Conservation (phyloP, 2,329 filamentous ascomycete species). For the Verruconis gallopava region DNA sequence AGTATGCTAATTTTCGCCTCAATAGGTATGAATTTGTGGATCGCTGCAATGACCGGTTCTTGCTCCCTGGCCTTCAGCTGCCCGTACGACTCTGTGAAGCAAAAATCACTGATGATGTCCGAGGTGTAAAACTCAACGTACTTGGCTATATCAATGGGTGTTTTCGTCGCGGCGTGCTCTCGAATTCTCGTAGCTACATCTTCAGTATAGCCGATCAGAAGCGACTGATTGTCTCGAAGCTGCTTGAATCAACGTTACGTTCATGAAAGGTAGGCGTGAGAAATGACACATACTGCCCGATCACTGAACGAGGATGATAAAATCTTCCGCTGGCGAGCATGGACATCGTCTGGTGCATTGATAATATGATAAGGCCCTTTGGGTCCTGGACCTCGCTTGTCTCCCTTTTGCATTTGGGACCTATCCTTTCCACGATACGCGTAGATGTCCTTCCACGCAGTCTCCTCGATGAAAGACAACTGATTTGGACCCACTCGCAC, state of each 20-base stretch:
- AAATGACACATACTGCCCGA: constrained; percentile 15
- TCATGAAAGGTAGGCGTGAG: background rate
- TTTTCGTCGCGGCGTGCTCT: background rate
- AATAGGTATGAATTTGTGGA: too few species aligned
- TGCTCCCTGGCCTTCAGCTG: constrained; percentile 18
- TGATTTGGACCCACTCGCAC: constrained; percentile 16
- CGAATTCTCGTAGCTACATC: constrained; percentile 19
- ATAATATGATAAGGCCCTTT: too few species aligned
- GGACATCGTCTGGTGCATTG: constrained; percentile 14
- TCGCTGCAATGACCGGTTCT: too few species aligned
- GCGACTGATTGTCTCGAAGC: constrained; percentile 25
- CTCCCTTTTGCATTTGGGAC: too few species aligned
- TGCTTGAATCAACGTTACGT: background rate
- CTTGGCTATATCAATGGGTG: constrained; percentile 10
- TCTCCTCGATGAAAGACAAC: constrained; percentile 13
- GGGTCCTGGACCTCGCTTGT: too few species aligned
- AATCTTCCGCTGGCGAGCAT: constrained; percentile 19
- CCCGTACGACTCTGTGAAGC: constrained; percentile 21
- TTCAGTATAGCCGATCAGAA: constrained; percentile 22
- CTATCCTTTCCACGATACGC: too few species aligned
- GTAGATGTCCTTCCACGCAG: constrained; percentile 19
- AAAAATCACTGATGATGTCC: constrained; percentile 19
- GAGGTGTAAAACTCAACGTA: constrained; percentile 20
- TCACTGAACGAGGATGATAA: constrained; percentile 32
- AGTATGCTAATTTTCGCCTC: too few species aligned